These are phyloP conservation scores for Cadophora sp. DNA, from an alignment of 2,329 filamentous ascomycete species.

Conservation along the genomic window DNA sequence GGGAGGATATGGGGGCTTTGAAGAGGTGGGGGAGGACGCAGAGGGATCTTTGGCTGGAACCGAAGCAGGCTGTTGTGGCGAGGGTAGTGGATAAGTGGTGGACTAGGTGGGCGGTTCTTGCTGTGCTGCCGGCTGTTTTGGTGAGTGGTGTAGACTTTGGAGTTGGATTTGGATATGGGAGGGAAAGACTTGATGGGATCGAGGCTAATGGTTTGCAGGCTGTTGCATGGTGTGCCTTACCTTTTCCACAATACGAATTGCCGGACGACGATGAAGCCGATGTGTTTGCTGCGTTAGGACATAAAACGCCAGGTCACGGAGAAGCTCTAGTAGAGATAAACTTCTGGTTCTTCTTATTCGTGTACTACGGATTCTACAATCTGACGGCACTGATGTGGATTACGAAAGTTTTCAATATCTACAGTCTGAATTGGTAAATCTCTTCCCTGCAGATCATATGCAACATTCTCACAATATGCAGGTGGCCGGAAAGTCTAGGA, in stretches of 20 bases:
- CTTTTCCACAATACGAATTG: conserved; percentile 68
- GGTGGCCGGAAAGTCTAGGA: conserved; percentile 68
- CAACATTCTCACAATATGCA: conserved; percentile 32
- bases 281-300: conserved; percentile 36
- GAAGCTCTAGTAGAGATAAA: conserved; percentile 68
- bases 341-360: conserved; percentile 75
- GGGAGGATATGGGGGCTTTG: conserved; percentile 39
- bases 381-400: conserved; percentile 73
- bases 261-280: conserved; percentile 49
- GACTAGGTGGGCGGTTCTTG: conserved; percentile 65
- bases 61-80: conserved; percentile 63
- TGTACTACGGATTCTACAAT: conserved; percentile 75
- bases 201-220: conserved; percentile 50
- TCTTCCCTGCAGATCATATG: not conserved
- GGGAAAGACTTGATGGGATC: not conserved
- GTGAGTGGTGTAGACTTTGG: conserved; percentile 49
- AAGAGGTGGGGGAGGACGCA: conserved; percentile 43
- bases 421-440: conserved; percentile 68
- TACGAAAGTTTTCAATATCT: conserved; percentile 75
- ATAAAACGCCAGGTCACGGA: conserved; percentile 65
- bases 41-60: conserved; percentile 65
- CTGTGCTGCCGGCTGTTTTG: conserved; percentile 65
- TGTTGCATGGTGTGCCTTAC: conserved; percentile 69
- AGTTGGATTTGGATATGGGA: not conserved
- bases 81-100: conserved; percentile 68